Conservation (phyloP, 805 yeast species). For the Candida coquimbonensis region DNA sequence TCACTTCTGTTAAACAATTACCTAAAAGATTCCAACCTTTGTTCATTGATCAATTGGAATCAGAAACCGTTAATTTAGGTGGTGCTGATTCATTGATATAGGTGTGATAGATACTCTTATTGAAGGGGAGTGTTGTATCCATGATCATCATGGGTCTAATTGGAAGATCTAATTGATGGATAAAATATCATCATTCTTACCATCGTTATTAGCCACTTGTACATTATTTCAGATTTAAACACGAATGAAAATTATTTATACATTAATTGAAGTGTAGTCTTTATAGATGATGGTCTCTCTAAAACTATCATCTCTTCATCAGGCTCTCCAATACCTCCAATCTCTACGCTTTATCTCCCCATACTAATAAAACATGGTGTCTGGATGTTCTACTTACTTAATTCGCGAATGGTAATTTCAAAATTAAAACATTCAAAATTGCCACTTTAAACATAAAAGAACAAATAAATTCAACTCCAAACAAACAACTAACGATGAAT, state of each 20-base stretch:
- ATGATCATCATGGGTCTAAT: no score
- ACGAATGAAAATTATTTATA: no score
- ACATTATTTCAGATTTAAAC: no score
- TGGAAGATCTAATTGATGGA: no score
- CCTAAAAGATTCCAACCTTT: slow-evolving; percentile 71
- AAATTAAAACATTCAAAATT: neutral
- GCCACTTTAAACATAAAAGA: neutral
- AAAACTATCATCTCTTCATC: no score
- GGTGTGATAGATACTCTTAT: no score
- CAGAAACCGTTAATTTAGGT: slow-evolving; percentile 72
- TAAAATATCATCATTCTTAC: neutral
- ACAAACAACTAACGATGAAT: slow-evolving; percentile 47
- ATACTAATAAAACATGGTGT: neutral
- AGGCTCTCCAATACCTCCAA: no score
- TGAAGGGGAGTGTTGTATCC: no score
- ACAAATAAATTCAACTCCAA: no score
- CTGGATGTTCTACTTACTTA: neutral
- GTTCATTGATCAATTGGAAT: slow-evolving; percentile 57
- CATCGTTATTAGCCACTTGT: no score
- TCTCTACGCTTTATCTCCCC: neutral
- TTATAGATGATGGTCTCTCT: no score
- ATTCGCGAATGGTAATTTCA: neutral
- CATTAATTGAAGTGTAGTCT: no score
- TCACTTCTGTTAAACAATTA: slow-evolving; percentile 53
- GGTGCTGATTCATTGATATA: slow-evolving; percentile 47